Conservation (phyloP, 2,329 filamentous ascomycete species). For the Ascochyta clinopodiicola region DNA sequence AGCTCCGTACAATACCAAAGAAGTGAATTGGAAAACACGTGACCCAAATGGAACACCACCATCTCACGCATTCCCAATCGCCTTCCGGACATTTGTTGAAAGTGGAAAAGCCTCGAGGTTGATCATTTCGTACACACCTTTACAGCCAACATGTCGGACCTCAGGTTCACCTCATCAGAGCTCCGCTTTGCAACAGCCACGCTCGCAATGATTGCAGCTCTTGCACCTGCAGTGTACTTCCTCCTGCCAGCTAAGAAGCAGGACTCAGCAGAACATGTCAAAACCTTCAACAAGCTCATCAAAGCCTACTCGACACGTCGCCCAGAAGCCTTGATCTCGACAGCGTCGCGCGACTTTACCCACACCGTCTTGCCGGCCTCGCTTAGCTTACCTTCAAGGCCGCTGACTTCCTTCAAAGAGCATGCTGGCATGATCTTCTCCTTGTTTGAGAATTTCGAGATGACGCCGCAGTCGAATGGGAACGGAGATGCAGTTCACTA, state of each 20-base stretch:
- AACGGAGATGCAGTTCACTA: conserved; percentile 40
- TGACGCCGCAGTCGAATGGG: conserved; percentile 47
- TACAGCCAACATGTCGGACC: conserved; percentile 20
- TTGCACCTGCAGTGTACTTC: conserved; percentile 25
- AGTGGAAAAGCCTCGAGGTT: not conserved
- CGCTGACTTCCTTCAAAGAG: conserved; percentile 47
- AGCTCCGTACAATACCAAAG: not conserved
- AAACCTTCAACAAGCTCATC: conserved; percentile 44
- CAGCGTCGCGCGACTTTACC: conserved; percentile 48
- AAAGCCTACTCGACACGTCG: conserved; percentile 52
- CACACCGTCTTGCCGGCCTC: conserved; percentile 52
- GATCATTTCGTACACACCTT: not conserved
- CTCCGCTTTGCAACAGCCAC: conserved; percentile 27
- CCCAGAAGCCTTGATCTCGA: conserved; percentile 46
- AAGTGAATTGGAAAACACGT: not conserved
- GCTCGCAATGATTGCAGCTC: conserved; percentile 24
- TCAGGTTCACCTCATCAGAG: conserved; percentile 24
- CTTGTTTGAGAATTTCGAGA: conserved; percentile 51
- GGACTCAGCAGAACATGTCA: conserved; percentile 28
- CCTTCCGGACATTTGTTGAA: not conserved
- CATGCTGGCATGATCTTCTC: conserved; percentile 53
- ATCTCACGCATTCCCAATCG: not conserved
- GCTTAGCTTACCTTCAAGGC: conserved; percentile 48
- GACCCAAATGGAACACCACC: not conserved
- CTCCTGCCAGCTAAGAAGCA: conserved; percentile 19